A percentile compares a stretch with the other conserved stretches of the same genome.
Evolutionary conservation across 2,329 filamentous ascomycete species (phyloP).

Genomic region (Pyricularia sp.): DNA sequence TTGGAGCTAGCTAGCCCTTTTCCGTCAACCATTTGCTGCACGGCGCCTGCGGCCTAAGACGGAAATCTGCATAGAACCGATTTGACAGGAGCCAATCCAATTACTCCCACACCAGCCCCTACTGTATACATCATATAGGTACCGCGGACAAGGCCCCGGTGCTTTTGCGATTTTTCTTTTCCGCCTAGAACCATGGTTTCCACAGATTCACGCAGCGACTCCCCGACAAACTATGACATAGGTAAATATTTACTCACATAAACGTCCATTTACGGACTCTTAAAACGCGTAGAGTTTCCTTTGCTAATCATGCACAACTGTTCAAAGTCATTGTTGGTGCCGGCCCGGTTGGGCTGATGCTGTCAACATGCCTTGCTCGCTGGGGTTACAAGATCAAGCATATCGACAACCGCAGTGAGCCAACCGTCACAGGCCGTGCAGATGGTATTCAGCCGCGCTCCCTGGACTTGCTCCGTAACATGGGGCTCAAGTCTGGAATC

Average conservation of each 20-base stretch:
- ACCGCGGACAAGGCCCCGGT: not conserved
- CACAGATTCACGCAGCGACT: not conserved
- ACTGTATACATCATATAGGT: not conserved
- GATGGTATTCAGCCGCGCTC: conserved; percentile 90
- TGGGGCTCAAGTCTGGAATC: conserved; percentile 79
- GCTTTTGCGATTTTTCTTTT: not conserved
- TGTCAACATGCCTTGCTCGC: conserved; percentile 78
- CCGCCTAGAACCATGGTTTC: not conserved
- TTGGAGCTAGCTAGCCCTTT: not conserved
- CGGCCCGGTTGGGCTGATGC: conserved; percentile 77
- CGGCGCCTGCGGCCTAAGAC: not conserved
- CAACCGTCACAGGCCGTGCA: conserved; percentile 75
- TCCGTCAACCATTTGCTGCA: not conserved
- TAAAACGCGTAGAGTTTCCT: not conserved
- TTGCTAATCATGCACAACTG: conserved; percentile 18
- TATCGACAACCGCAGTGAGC: conserved; percentile 82
- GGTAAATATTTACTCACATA: conserved; percentile 7
- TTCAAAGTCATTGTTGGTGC: conserved; percentile 71
- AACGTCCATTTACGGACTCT: not conserved
- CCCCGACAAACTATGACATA: conserved; percentile 13
- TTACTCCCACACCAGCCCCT: not conserved
- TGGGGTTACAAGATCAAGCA: conserved; percentile 96
- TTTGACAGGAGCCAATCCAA: not conserved
- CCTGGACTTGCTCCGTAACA: conserved; percentile 76
- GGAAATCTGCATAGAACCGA: not conserved